Conservation (phyloP, 148 eudicot species). For the Rhododendron molle region DNA sequence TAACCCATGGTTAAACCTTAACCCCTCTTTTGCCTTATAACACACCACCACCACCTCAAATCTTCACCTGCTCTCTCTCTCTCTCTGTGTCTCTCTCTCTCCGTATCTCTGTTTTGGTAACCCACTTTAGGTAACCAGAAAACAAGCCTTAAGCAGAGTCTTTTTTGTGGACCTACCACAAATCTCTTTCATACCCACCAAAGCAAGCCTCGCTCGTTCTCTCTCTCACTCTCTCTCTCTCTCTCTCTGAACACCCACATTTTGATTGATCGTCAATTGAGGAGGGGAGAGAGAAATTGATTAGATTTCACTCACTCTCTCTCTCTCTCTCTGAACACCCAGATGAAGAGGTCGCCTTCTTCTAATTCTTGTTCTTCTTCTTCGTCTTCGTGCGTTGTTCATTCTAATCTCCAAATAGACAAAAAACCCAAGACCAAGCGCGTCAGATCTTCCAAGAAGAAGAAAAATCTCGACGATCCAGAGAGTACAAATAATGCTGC, state of each 20-base stretch:
- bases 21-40: not conserved
- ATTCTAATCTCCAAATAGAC: slow-evolving; percentile 19
- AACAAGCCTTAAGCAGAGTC: slow-evolving; percentile 10
- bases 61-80: not conserved
- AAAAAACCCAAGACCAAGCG: slow-evolving; percentile 35
- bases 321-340: not conserved
- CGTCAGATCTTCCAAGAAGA: slow-evolving; percentile 17
- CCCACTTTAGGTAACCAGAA: slow-evolving; percentile 50
- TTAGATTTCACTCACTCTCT: not conserved
- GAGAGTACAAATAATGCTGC: slow-evolving; percentile 1
- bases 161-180: slow-evolving; percentile 17
- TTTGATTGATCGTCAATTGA: not conserved
- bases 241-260: not conserved
- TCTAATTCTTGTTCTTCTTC: slow-evolving; percentile 31
- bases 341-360: slow-evolving; percentile 41
- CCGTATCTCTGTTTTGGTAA: slow-evolving; percentile 33
- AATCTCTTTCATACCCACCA: slow-evolving; percentile 3
- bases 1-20: slow-evolving; percentile 8
- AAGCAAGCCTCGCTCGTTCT: not conserved
- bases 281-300: not conserved
- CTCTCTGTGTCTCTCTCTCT: not conserved
- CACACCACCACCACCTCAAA: not conserved
- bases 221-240: not conserved
- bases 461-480: slow-evolving; percentile 23
- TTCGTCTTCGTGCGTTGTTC: slow-evolving; percentile 39